Percentiles rank a stretch among this genome's conserved stretches.
Conservation (phyloP, 2,329 filamentous ascomycete genomes). For the Tolypocladium endophyticum region DNA sequence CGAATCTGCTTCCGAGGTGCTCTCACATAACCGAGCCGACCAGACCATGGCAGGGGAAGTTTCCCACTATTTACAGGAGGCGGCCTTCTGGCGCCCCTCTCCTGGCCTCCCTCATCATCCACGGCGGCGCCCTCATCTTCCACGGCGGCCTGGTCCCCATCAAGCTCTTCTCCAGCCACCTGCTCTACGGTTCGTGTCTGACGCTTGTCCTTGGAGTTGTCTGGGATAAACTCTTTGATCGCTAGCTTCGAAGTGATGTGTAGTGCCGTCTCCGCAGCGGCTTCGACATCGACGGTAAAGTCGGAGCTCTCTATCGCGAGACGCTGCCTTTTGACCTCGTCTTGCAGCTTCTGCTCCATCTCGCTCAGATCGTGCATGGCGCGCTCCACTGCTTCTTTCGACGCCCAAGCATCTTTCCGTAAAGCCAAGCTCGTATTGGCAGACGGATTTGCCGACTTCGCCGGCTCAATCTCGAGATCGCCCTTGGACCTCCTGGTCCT, state of each 20-base stretch:
- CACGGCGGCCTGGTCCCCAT: constrained; percentile 2
- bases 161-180: neutral
- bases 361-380: constrained; percentile 34
- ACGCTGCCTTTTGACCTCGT: constrained; percentile 33
- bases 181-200: neutral
- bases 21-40: constrained; percentile 75
- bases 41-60: constrained; percentile 83
- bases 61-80: constrained; percentile 75
- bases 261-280: neutral
- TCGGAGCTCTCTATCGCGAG: constrained; percentile 32
- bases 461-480: neutral
- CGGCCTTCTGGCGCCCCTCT: constrained; percentile 40
- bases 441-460: neutral
- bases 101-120: constrained; percentile 13
- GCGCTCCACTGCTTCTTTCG: constrained; percentile 20
- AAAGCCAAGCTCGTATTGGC: neutral
- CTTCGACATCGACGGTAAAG: constrained; percentile 6
- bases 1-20: constrained; percentile 2
- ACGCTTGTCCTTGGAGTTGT: neutral
- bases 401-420: neutral
- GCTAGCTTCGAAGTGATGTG: neutral
- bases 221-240: neutral
- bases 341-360: constrained; percentile 37
- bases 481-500: constrained; percentile 12
- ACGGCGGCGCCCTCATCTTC: constrained; percentile 12